Evolutionary conservation across 2,329 filamentous ascomycete genomes (phyloP).

Genomic region (Chalaropsis ovoidea): DNA sequence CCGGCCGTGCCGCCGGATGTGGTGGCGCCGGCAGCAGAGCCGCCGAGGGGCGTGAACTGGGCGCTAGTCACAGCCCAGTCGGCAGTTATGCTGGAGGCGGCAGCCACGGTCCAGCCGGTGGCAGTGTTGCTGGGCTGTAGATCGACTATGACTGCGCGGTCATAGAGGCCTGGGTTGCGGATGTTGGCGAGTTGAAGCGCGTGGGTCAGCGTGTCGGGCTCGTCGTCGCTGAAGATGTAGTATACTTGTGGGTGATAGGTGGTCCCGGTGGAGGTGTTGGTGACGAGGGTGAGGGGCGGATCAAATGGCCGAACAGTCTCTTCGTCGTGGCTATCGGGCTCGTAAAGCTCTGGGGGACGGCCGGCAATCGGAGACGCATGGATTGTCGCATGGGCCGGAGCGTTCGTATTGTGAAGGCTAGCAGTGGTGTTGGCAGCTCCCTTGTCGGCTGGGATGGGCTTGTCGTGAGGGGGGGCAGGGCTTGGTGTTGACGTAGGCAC

Average conservation of each 20-base stretch:
- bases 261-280: constrained; percentile 61
- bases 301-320: constrained; percentile 18
- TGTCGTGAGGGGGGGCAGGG: background rate
- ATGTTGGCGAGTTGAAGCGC: constrained; percentile 41
- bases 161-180: constrained; percentile 27
- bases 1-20: constrained; percentile 40
- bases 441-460: background rate
- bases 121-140: constrained; percentile 36
- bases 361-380: background rate
- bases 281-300: constrained; percentile 64
- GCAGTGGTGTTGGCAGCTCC: background rate
- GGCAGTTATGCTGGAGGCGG: constrained; percentile 60
- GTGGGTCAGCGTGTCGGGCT: constrained; percentile 59
- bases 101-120: constrained; percentile 47
- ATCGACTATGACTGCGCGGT: constrained; percentile 48
- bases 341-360: background rate
- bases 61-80: constrained; percentile 56
- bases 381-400: background rate
- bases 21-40: constrained; percentile 30
- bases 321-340: background rate
- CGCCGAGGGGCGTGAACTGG: constrained; percentile 38
- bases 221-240: constrained; percentile 91
- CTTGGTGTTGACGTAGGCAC: background rate
- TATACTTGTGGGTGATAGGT: constrained; percentile 73
- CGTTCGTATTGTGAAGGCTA: constrained; percentile 2